Percentiles rank a stretch among this genome's conserved stretches.
Conservation (phyloP, 2,329 filamentous ascomycete genomes). For the Cladosporium sphaerospermum region DNA sequence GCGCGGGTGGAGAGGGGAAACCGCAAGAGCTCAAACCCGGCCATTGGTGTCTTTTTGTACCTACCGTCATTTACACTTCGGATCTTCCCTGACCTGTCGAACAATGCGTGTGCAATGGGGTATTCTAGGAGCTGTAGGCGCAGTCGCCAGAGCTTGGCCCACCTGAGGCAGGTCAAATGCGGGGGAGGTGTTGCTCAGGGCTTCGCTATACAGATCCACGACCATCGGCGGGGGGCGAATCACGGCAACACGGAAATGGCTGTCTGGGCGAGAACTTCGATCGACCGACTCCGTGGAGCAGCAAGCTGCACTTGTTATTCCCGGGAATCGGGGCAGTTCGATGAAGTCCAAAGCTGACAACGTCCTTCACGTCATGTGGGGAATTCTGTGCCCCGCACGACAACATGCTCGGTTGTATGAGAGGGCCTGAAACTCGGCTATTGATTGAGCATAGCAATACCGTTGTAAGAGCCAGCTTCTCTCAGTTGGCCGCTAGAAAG, state of each 20-base stretch:
- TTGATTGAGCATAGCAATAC: no score
- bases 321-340: background rate
- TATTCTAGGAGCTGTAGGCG: no score
- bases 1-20: background rate
- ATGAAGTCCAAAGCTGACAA: no score
- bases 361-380: constrained; percentile 1
- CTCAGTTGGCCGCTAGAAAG: no score
- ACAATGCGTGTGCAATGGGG: no score
- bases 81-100: background rate
- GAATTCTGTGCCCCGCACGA: constrained; percentile 2
- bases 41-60: constrained; percentile 1
- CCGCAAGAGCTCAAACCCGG: background rate
- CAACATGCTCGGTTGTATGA: no score
- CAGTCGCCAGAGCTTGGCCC: background rate
- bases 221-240: background rate
- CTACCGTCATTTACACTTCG: background rate
- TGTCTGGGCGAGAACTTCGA: background rate
- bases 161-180: background rate
- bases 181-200: background rate
- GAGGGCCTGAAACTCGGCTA: no score
- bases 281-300: background rate
- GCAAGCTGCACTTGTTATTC: background rate
- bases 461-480: no score
- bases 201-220: background rate
- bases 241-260: background rate